Conservation (phyloP, 1,284 basidiomycete species). For the Naganishia albida region DNA sequence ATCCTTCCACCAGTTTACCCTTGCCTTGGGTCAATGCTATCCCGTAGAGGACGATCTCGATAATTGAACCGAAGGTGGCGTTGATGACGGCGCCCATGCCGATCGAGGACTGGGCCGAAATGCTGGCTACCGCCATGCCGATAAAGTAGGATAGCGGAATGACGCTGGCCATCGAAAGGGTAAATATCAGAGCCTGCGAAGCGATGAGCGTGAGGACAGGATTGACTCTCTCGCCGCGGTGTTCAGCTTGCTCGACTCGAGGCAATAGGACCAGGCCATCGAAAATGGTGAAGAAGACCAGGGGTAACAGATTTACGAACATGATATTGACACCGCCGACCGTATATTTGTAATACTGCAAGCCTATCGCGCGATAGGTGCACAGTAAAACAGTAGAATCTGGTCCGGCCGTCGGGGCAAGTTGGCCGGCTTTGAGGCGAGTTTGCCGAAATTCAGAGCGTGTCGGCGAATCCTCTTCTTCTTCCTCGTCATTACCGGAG, state of each 20-base stretch:
- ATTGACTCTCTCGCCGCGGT: conserved; percentile 52
- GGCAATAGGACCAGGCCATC: conserved; percentile 84
- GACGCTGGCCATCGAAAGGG: conserved; percentile 82
- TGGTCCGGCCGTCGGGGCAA: conserved; percentile 69
- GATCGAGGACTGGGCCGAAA: conserved; percentile 95
- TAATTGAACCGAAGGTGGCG: conserved; percentile 96
- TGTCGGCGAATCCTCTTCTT: conserved; percentile 35
- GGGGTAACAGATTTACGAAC: conserved; percentile 90
- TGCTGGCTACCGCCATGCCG: conserved; percentile 98
- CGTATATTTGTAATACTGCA: conserved; percentile 98
- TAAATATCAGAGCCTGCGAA: conserved; percentile 77
- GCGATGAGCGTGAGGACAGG: conserved; percentile 70
- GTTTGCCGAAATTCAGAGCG: conserved; percentile 62
- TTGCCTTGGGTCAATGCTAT: conserved; percentile 88
- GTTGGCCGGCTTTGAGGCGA: conserved; percentile 67
- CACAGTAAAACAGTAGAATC: conserved; percentile 88
- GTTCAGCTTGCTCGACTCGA: conserved; percentile 66
- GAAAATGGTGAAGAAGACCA: conserved; percentile 94
- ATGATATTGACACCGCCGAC: conserved; percentile 98
- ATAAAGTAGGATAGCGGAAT: conserved; percentile 99
- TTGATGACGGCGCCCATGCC: conserved; percentile 99
- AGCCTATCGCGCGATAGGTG: conserved; percentile 86
- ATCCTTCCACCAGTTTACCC: conserved; percentile 93
- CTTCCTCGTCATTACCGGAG: conserved; percentile 25
- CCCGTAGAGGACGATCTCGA: conserved; percentile 92